Base-by-base conservation (phyloP, 78 protist genomes). In the Tieghemostelium lacteum region DNA sequence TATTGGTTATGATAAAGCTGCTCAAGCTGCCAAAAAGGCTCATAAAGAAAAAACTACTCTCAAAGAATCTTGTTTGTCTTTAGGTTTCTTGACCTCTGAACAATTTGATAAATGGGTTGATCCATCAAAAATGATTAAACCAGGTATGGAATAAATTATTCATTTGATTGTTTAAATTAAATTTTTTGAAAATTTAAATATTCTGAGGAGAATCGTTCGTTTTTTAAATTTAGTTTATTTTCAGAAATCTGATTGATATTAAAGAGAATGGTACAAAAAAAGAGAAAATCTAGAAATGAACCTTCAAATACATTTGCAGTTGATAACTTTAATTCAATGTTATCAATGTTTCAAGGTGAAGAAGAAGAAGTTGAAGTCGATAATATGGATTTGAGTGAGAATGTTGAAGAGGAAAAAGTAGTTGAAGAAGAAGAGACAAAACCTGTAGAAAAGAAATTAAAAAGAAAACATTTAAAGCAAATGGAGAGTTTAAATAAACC, bases 1-100 rank as follows among this genome's bases (percentile, higher is more conserved):
- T 96, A 98, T 98, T 61, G 99, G 99, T 54, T 98, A 98, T 77
- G 99, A 98, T 91, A 96, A 83, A 42, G 85, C 94, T 31, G 98
- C 99, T 10, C 87, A 96, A 94, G 72, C 72, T 49, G 94, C 94
- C 37, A 85, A 93, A 70, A 87, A 74, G 62, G 97, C 97, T 12
- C 95, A 93, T 65, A 40, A 75, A 33, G 93, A 96, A 45, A 93
- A 87, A 76, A 95, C 93, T 6, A 62, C 98, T 0, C 93, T 97
- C 45, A 92, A 86, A 73, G 95, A 95, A 76, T 94, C 99, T 3
- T 94, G 97, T 42, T 36, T 95, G 10, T 85, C 85, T 24, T 86
- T 95, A 10, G 97, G 95, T 24, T 52, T 70, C 20, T 36, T 96
- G 37, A 88, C 97, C 3, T 77, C 66, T 28, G 96, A 96, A 45